Percentiles rank a stretch among this genome's conserved stretches.
Conservation (phyloP, 2,329 filamentous ascomycete genomes). For the Venturia oleaginea region DNA sequence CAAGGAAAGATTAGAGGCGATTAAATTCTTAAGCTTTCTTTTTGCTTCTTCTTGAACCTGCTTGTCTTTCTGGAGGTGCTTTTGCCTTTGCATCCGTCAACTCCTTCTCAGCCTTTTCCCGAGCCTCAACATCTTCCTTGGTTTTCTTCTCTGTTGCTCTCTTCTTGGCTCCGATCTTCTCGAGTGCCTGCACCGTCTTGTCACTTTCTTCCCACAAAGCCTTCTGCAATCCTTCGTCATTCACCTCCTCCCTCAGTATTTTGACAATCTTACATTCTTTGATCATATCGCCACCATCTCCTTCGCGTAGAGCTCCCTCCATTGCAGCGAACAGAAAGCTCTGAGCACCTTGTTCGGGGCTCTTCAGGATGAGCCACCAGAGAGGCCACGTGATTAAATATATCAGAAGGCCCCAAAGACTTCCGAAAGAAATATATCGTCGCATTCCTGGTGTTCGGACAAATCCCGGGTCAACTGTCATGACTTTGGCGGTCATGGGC, state of each 20-base stretch:
- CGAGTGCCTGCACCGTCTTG: conserved; percentile 67
- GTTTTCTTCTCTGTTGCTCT: conserved; percentile 45
- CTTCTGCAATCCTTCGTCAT: conserved; percentile 71
- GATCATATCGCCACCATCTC: conserved; percentile 64
- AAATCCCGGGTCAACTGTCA: conserved; percentile 80
- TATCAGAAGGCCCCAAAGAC: conserved; percentile 65
- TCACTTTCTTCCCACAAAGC: conserved; percentile 86
- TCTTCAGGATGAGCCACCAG: conserved; percentile 85
- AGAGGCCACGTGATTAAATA: conserved; percentile 73
- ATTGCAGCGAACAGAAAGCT: conserved; percentile 78
- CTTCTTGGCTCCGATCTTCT: conserved; percentile 66
- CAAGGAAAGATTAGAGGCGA: background rate
- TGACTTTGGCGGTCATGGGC: conserved; percentile 72
- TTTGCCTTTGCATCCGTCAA: background rate
- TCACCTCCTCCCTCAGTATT: conserved; percentile 62
- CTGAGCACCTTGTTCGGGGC: conserved; percentile 72
- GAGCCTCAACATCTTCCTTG: background rate
- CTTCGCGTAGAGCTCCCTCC: conserved; percentile 60
- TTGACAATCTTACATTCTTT: conserved; percentile 81
- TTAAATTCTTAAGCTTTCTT: background rate
- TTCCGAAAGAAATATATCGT: conserved; percentile 78
- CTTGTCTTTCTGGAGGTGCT: conserved; percentile 1
- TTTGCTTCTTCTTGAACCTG: conserved; percentile 13
- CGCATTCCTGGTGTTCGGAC: conserved; percentile 79
- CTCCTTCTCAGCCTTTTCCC: conserved; percentile 2